Percentiles rank a stretch among this genome's conserved stretches.
phyloP scores from a whole-genome alignment of 2,329 filamentous ascomycete species.

The Pseudocercospora eumusae region DNA sequence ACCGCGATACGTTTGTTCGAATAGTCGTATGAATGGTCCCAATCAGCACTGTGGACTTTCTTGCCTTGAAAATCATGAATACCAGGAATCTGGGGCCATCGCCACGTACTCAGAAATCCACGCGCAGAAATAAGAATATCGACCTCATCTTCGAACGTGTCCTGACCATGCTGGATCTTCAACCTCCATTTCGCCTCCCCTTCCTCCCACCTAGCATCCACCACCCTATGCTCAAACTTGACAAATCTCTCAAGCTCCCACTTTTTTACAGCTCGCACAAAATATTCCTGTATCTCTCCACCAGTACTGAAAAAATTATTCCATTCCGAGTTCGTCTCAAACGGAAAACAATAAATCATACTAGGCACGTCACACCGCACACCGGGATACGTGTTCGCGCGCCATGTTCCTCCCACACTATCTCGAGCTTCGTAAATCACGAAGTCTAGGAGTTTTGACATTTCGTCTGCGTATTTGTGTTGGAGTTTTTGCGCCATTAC shows the following conservation, averaged over 20 bases:
- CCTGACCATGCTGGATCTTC: slow-evolving; percentile 35
- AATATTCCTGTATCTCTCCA: slow-evolving; percentile 47
- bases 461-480: slow-evolving; percentile 35
- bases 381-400: slow-evolving; percentile 42
- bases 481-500: slow-evolving; percentile 45
- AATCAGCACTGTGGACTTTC: slow-evolving; percentile 41
- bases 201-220: slow-evolving; percentile 45
- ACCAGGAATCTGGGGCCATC: slow-evolving; percentile 43
- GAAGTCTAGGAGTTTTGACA: slow-evolving; percentile 38
- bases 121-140: slow-evolving; percentile 43
- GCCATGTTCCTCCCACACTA: slow-evolving; percentile 44
- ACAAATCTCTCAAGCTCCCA: slow-evolving; percentile 45
- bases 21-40: slow-evolving; percentile 38
- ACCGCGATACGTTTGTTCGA: slow-evolving; percentile 37
- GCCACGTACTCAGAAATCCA: slow-evolving; percentile 32
- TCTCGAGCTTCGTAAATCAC: slow-evolving; percentile 45
- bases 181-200: slow-evolving; percentile 43
- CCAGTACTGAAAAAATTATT: slow-evolving; percentile 43
- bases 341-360: slow-evolving; percentile 40
- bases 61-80: slow-evolving; percentile 41
- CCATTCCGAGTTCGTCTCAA: slow-evolving; percentile 37
- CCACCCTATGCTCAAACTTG: slow-evolving; percentile 43
- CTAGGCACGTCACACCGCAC: slow-evolving; percentile 31
- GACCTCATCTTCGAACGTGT: slow-evolving; percentile 35
- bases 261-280: slow-evolving; percentile 44